These are phyloP conservation scores for Bertia moriformis DNA, from an alignment of 2,329 filamentous ascomycete species.

Conservation along the genomic window DNA sequence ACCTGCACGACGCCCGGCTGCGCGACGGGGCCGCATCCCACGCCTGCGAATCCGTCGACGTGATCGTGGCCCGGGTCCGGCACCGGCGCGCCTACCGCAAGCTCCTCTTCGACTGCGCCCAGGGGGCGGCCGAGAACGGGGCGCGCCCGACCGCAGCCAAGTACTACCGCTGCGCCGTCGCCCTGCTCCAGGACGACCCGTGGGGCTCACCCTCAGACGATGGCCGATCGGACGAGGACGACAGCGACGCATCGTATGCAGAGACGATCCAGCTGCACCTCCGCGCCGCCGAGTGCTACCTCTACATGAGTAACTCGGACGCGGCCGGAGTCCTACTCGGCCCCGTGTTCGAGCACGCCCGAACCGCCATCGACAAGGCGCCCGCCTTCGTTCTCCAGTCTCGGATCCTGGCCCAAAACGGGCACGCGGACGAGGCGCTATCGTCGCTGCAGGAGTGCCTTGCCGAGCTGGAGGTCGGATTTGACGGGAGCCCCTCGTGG, in stretches of 20 bases:
- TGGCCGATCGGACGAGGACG: too few relatives aligned
- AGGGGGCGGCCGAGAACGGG: conserved; percentile 66
- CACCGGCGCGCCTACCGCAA: conserved; percentile 55
- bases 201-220: too few relatives aligned
- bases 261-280: conserved; percentile 73
- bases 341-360: conserved; percentile 56
- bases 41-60: conserved; percentile 61
- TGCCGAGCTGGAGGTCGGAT: conserved; percentile 48
- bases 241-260: conserved; percentile 65
- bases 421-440: conserved; percentile 58
- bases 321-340: conserved; percentile 56
- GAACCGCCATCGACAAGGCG: conserved; percentile 63
- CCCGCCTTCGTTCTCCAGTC: conserved; percentile 74
- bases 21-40: conserved; percentile 67
- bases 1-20: conserved; percentile 39
- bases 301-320: conserved; percentile 60
- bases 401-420: conserved; percentile 60
- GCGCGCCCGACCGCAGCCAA: conserved; percentile 69
- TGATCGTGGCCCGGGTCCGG: conserved; percentile 54
- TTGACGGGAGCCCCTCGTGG: conserved; percentile 53
- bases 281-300: conserved; percentile 67
- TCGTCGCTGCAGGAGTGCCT: conserved; percentile 58
- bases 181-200: conserved; percentile 63
- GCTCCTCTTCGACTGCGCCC: conserved; percentile 65
- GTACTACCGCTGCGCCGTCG: conserved; percentile 65